Percentiles rank a stretch among this genome's conserved stretches.
These are phyloP conservation scores for Graphilbum sp. DNA, from an alignment of 2,329 filamentous ascomycete genomes.

Conservation along the genomic window DNA sequence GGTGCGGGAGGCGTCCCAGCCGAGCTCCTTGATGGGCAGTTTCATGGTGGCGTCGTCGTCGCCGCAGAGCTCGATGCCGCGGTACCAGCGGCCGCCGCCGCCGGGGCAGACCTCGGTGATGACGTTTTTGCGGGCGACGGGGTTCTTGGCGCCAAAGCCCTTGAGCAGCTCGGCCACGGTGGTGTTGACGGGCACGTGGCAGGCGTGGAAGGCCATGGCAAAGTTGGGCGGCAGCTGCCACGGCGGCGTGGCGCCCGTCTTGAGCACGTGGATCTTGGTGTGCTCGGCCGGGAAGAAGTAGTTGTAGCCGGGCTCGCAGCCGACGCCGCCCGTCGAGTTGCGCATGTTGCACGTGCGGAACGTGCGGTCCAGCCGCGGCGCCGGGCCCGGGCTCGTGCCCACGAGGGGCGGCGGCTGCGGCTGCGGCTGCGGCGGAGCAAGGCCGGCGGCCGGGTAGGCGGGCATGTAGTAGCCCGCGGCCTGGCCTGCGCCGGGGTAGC, in stretches of 20 bases:
- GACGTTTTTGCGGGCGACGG: conserved; percentile 32
- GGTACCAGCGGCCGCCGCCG: conserved; percentile 42
- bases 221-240: conserved; percentile 32
- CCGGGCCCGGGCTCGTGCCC: conserved; percentile 18
- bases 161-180: conserved; percentile 39
- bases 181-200: conserved; percentile 34
- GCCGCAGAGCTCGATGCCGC: conserved; percentile 33
- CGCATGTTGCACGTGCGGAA: conserved; percentile 37
- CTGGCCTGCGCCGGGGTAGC: neutral
- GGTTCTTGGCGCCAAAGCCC: conserved; percentile 40
- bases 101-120: conserved; percentile 39
- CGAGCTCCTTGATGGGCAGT: conserved; percentile 36
- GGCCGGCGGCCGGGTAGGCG: conserved; percentile 3
- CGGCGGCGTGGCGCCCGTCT: conserved; percentile 26
- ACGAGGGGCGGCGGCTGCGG: conserved; percentile 8
- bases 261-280: conserved; percentile 43
- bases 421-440: conserved; percentile 7
- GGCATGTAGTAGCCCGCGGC: neutral
- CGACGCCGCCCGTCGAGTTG: conserved; percentile 39
- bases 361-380: conserved; percentile 24
- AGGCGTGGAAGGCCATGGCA: conserved; percentile 28
- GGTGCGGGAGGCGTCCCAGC: conserved; percentile 38
- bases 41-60: conserved; percentile 30
- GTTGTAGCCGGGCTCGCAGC: conserved; percentile 46
- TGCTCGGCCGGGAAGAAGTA: conserved; percentile 43